Evolutionary conservation across 2,329 filamentous ascomycete species (phyloP), one percentile per base, ranked within the genome.

Genomic region (Clarireedia sp.): DNA sequence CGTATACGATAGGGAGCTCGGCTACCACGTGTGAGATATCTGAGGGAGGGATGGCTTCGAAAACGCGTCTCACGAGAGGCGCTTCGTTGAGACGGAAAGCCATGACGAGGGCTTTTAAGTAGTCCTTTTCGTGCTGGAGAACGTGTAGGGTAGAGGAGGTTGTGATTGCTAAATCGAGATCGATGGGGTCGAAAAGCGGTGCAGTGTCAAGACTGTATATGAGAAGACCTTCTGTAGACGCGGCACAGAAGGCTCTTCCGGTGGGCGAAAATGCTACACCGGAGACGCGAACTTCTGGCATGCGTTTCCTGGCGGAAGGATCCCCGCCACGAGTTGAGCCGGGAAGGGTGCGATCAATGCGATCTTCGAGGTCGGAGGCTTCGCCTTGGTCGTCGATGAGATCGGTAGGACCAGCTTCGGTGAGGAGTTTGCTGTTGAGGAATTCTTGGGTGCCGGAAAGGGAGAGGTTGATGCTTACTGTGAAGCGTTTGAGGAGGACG

Each of bases 381-480:
- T 96, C 91, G 40, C 88, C 90, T 67, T 87, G 83, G 52, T 90
- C 86, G 66, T 99, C 92, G 17, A 99, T 80, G n/a, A 95, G 81
- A 7, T 80, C 91, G 53, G 79, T 74, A 0, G 94, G 88, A 1
- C 94, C 94, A 14, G 89, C 92, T 73, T 97, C 94, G 10, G 91
- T 96, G 65, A 99, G 79, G 19, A 89, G 78, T 66, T 86, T 89
- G 74, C 90, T 96, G 78, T 96, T 97, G 62, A 99, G 79, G 71
- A 95, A 96, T 70, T 99, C 94, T 68, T 97, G 92, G 0, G 94
- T 99, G 47, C 94, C 94, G 19, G 95, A 91, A 2, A 99, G 76
- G 1, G 91, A 95, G n/a, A 96, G 77, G 71, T 99, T 99, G 66
- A 96, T 82, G 64, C 89, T 95, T 66, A 97, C 91, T 1, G 92